Base-by-base conservation (phyloP, 257 asterid species). In the Orobanche coerulescens region DNA sequence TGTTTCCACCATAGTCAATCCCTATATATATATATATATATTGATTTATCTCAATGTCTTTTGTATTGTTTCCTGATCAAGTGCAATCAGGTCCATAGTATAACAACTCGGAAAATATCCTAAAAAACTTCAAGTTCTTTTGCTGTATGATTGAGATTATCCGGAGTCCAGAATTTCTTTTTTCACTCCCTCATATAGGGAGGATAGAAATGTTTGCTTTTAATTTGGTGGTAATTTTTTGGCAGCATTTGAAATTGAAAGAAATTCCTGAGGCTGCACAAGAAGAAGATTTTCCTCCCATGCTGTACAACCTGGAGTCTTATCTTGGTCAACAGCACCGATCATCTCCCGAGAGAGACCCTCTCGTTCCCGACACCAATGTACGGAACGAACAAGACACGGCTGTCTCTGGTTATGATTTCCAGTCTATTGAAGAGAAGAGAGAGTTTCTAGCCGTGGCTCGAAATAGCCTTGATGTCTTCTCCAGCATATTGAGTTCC, bases 401-500 rank as follows among this genome's bases (percentile, higher is more conserved):
- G 15, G 33, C 73, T n/a, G n/a, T 72, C 65, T 22, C 59, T 60
- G 58, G 64, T 55, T 85, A 75, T 24, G 70, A 70, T 33, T 68
- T 81, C 61, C 90, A 73, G 74, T 77, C 94, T 9, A 63, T 42
- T 39, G 94, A 81, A 77, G 86, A 81, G 71, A 87, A 83, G 59
- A 84, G 81, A 53, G 96, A 87, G 75, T 77, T 69, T 75, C 90
- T 90, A 23, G 74, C 76, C 43, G 79, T 80, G 42, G 78, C 90
- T 66, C 90, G 95, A 43, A 87, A 87, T 76, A 81, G 85, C 64
- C 87, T 87, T 16, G 97, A 90, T 57, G 66, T 90, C 37, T 82
- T 90, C 65, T 84, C 88, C 73, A 85, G 95, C 81, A 87, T 90
- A 75, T 67, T 90, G 78, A 84, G 77, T 71, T 78, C 93, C 37